These are phyloP conservation scores for Emmonsia crescens DNA, from an alignment of 2,329 filamentous ascomycete genomes.

Conservation along the genomic window DNA sequence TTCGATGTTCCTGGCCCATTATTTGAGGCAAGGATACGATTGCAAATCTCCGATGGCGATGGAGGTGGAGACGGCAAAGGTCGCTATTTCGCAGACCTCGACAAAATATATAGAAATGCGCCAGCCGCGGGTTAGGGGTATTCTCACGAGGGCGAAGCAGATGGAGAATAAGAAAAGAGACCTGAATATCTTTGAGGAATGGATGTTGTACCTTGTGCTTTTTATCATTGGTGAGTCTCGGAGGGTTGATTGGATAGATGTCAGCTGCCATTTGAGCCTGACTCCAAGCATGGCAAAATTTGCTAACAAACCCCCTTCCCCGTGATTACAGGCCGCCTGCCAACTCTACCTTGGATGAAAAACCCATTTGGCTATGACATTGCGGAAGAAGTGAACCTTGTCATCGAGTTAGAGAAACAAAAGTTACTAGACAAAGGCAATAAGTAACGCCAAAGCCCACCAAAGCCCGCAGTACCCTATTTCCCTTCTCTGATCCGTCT, in stretches of 20 bases:
- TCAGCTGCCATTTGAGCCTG: not conserved
- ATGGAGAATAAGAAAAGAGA: slow-evolving; percentile 27
- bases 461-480: not conserved
- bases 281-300: not conserved
- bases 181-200: slow-evolving; percentile 26
- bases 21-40: slow-evolving; percentile 14
- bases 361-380: slow-evolving; percentile 10
- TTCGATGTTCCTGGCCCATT: slow-evolving; percentile 30
- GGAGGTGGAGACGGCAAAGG: slow-evolving; percentile 11
- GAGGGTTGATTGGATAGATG: not conserved
- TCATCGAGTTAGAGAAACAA: slow-evolving; percentile 4
- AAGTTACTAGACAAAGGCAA: not conserved
- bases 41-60: not conserved
- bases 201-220: slow-evolving; percentile 28
- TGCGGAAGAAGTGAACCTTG: slow-evolving; percentile 9
- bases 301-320: not conserved
- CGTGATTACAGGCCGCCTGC: slow-evolving; percentile 7
- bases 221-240: slow-evolving; percentile 25
- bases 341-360: slow-evolving; percentile 10
- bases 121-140: slow-evolving; percentile 23
- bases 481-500: not conserved
- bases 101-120: slow-evolving; percentile 26
- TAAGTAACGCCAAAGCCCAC: not conserved
- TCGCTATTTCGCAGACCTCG: slow-evolving; percentile 19
- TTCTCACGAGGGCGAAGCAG: slow-evolving; percentile 23